phyloP scores from a whole-genome alignment of 2,329 filamentous ascomycete genomes.

The Colletotrichum filicis region DNA sequence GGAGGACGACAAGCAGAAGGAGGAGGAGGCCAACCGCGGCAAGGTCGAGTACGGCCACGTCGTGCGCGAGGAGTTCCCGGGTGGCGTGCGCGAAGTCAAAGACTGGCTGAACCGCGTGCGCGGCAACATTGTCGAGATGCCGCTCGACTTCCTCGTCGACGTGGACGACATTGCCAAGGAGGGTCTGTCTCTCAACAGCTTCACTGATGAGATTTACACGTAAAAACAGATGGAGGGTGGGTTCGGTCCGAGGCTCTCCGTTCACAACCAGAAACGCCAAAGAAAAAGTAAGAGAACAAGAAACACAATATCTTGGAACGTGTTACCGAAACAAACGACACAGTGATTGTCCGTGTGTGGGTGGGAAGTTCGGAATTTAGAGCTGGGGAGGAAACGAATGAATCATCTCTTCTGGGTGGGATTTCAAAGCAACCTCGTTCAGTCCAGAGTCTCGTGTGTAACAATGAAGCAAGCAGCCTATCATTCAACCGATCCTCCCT shows the following conservation, averaged over 20 bases:
- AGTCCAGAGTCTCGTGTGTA: not conserved
- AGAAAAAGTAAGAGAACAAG: not conserved
- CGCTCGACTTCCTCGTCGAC: constrained; percentile 85
- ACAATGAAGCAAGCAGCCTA: not conserved
- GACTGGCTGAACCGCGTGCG: constrained; percentile 73
- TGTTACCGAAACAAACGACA: not conserved
- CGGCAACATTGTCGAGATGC: constrained; percentile 88
- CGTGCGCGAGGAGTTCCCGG: constrained; percentile 80
- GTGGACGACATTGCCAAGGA: constrained; percentile 87
- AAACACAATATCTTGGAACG: not conserved
- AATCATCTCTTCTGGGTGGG: not conserved
- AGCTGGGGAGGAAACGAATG: not conserved
- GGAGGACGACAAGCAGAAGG: constrained; percentile 45
- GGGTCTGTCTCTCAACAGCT: constrained; percentile 76
- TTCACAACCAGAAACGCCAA: no score
- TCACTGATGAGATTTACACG: constrained; percentile 81
- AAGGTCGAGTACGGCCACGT: constrained; percentile 89
- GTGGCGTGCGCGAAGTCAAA: constrained; percentile 79
- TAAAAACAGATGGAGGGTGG: constrained; percentile 37
- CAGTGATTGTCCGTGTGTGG: no score
- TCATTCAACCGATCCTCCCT: not conserved
- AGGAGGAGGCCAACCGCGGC: constrained; percentile 51
- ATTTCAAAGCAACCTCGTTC: not conserved
- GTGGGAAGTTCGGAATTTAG: not conserved
- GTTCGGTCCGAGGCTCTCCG: no score